Conservation (phyloP, 2,329 filamentous ascomycete species). For the Rhynchosporium agropyri region DNA sequence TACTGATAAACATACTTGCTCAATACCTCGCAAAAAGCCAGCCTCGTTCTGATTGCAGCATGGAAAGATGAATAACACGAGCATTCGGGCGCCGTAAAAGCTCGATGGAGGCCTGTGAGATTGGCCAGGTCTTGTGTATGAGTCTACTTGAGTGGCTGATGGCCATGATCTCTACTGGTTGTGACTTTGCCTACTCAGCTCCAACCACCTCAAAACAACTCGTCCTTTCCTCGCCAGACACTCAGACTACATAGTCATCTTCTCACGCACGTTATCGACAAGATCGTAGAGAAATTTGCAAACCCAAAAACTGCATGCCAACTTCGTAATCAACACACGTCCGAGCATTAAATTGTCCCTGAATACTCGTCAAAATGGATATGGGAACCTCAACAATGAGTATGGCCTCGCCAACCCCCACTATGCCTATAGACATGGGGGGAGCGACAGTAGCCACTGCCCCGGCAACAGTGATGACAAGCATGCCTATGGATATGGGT, state of each 20-base stretch:
- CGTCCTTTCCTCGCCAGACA: not conserved
- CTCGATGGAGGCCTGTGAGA: not conserved
- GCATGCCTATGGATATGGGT: slow-evolving; percentile 28
- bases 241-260: not conserved
- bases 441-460: slow-evolving; percentile 7
- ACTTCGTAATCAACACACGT: not conserved
- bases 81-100: not conserved
- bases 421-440: slow-evolving; percentile 29
- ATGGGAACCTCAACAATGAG: slow-evolving; percentile 31
- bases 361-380: slow-evolving; percentile 28
- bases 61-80: not conserved
- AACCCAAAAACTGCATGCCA: too few relatives aligned
- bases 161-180: not conserved
- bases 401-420: slow-evolving; percentile 18
- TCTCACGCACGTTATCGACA: too few relatives aligned
- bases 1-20: slow-evolving; percentile 18
- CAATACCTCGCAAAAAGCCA: slow-evolving; percentile 18
- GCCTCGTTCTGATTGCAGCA: not conserved
- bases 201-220: slow-evolving; percentile 2
- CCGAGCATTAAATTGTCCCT: not conserved
- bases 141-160: slow-evolving; percentile 11
- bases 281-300: too few relatives aligned
- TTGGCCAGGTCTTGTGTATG: not conserved
- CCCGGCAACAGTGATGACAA: slow-evolving; percentile 13
- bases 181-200: not conserved